These are phyloP conservation scores for Pleurotus tuber-regium DNA, from an alignment of 768 basidiomycete species.

Conservation along the genomic window DNA sequence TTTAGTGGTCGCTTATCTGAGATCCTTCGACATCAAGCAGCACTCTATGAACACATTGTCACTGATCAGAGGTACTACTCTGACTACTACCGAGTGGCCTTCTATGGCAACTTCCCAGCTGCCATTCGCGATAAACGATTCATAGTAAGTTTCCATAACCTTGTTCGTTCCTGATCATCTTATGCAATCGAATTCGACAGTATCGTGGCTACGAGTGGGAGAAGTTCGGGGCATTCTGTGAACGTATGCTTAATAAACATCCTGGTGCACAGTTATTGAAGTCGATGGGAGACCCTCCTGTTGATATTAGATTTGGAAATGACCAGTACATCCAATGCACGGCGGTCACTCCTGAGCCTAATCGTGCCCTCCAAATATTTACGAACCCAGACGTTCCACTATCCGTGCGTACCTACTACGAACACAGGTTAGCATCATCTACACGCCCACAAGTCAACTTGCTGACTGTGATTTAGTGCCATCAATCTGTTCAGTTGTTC, in stretches of 20 bases:
- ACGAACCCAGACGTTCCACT: slow-evolving; percentile 80
- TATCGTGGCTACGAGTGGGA: slow-evolving; percentile 97
- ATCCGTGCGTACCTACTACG: slow-evolving; percentile 81
- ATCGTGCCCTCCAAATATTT: slow-evolving; percentile 75
- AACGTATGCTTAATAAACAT: slow-evolving; percentile 89
- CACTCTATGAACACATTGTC: slow-evolving; percentile 82
- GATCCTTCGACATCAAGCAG: slow-evolving; percentile 84
- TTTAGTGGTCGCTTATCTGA: slow-evolving; percentile 79
- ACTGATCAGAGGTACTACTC: slow-evolving; percentile 82
- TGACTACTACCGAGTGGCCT: slow-evolving; percentile 92
- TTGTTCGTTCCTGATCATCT: neutral
- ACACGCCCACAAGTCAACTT: neutral
- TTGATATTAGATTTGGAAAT: slow-evolving; percentile 74
- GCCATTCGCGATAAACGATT: slow-evolving; percentile 89
- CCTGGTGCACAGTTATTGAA: slow-evolving; percentile 81
- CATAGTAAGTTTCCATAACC: slow-evolving; percentile 52
- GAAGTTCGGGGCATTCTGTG: slow-evolving; percentile 85
- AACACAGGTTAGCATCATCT: slow-evolving; percentile 58
- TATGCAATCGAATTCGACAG: slow-evolving; percentile 30
- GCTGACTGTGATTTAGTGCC: slow-evolving; percentile 44
- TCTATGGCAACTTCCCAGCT: slow-evolving; percentile 87
- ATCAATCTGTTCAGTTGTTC: slow-evolving; percentile 81
- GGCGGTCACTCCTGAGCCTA: slow-evolving; percentile 81
- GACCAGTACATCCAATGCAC: slow-evolving; percentile 90
- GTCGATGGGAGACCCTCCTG: slow-evolving; percentile 69